Percentiles rank a stretch among this genome's conserved stretches.
Evolutionary conservation across 2,329 filamentous ascomycete genomes (phyloP).

Genomic region (Pseudocercospora macadamiae): DNA sequence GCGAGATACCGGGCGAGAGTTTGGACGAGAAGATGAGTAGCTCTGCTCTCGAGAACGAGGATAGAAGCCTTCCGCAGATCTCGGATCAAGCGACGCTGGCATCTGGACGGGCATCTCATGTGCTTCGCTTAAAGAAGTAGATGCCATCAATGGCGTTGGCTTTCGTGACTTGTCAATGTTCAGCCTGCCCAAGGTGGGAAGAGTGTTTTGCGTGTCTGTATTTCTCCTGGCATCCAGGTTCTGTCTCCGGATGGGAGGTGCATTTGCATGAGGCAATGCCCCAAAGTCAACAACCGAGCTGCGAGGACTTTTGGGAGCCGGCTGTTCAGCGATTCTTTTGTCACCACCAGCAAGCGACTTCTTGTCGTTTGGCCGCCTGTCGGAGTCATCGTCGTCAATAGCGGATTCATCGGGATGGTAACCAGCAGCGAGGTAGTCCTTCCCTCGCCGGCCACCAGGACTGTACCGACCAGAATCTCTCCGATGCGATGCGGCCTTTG

Average conservation of each 20-base stretch:
- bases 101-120: conserved; percentile 19
- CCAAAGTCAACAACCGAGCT: conserved; percentile 33
- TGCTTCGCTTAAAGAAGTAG: conserved; percentile 29
- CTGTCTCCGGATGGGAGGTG: conserved; percentile 25
- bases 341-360: conserved; percentile 12
- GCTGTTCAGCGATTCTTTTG: conserved; percentile 20
- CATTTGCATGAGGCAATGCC: conserved; percentile 15
- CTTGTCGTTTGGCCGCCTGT: conserved; percentile 11
- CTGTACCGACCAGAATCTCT: conserved; percentile 31
- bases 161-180: conserved; percentile 30
- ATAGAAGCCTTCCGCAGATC: conserved; percentile 11
- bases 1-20: conserved; percentile 30
- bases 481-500: conserved; percentile 29
- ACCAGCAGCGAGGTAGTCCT: conserved; percentile 32
- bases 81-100: conserved; percentile 18
- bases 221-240: conserved; percentile 35
- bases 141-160: conserved; percentile 32
- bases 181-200: conserved; percentile 28
- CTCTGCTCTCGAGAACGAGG: conserved; percentile 31
- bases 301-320: conserved; percentile 15
- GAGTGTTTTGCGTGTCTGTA: conserved; percentile 32
- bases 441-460: conserved; percentile 24
- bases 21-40: conserved; percentile 25
- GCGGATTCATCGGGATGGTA: conserved; percentile 26
- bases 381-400: conserved; percentile 31